Base-by-base conservation (phyloP, 2,329 filamentous ascomycete species). In the Fusarium camptoceras region DNA sequence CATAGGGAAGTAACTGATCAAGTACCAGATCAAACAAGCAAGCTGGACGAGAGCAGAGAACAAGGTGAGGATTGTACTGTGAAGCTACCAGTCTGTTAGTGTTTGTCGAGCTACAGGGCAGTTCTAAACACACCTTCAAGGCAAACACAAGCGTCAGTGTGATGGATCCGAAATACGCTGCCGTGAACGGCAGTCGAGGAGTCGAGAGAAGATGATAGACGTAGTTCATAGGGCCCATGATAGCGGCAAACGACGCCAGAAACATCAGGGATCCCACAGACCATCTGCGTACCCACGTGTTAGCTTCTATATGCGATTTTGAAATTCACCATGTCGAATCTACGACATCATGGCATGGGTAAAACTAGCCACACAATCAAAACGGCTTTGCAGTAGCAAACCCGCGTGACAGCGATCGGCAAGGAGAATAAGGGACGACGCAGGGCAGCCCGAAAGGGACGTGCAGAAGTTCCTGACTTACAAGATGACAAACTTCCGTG, bases 1-100 rank as follows among this genome's bases (percentile, higher is more conserved):
- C 94, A 98, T 97, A 27, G 96, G 96, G 76, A 98, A 98, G 81
- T 99, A 99, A 82, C 93, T 97, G 80, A 98, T 90, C 48, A 98
- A 86, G 82, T 98, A 98, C 95, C 95, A 98, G 48, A 93, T 71
- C 70, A 98, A 84, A 68, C 92, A 92, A 55, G 91, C 90, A 57
- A 98, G 85, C 79, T 99, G 96, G 73, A 94, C 83, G 64, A 98
- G 86, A 66, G 93, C 90, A 24, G 94, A 92, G 69, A 98, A 83
- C 57, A 98, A 85, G 18, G 96, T 98, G 70, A 98, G 88, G 67
- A 97, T 82, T 42, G 92, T 94, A 78, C 87, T 95, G 78, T 92
- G 92, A 71, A 97, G 89, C 94, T 97, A 76, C 59, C 55, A 41
- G 55, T 65, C 65, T 71, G 50, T 70, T 24, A 68, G 63, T 54